Evolutionary conservation across 2,329 filamentous ascomycete species (phyloP).

Genomic region (Colletotrichum viniferum): DNA sequence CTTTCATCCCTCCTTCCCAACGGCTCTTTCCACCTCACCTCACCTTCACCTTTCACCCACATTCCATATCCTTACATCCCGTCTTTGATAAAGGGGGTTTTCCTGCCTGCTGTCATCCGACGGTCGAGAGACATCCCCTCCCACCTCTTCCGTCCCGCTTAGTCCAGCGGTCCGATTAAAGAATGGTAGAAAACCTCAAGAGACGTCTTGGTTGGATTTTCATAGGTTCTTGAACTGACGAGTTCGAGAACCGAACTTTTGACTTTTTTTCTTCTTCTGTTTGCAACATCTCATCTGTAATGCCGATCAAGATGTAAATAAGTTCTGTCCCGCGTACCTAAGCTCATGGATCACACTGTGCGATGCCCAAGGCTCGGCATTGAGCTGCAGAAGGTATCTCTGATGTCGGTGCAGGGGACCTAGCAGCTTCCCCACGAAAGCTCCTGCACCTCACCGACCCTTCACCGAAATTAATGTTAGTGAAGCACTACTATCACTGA

Average conservation of each 20-base stretch:
- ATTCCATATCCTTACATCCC: background rate
- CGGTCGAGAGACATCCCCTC: background rate
- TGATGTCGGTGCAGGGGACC: background rate
- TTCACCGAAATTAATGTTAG: background rate
- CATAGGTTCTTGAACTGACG: background rate
- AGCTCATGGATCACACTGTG: background rate
- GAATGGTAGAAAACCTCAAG: background rate
- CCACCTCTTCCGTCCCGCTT: background rate
- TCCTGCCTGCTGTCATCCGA: background rate
- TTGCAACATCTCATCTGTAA: accelerated
- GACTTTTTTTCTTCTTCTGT: background rate
- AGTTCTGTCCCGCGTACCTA: background rate
- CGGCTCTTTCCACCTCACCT: background rate
- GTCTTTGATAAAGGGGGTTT: background rate
- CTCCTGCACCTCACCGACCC: background rate
- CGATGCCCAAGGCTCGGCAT: background rate
- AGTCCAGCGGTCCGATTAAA: background rate
- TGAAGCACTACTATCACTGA: background rate
- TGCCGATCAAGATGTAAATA: accelerated
- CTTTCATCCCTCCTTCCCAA: background rate
- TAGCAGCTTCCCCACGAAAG: background rate
- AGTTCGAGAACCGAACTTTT: background rate
- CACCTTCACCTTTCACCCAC: background rate
- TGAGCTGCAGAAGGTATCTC: background rate
- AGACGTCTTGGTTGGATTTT: background rate